Conservation (phyloP, 352 stramenopile species). For the Globisporangium nodosum region DNA sequence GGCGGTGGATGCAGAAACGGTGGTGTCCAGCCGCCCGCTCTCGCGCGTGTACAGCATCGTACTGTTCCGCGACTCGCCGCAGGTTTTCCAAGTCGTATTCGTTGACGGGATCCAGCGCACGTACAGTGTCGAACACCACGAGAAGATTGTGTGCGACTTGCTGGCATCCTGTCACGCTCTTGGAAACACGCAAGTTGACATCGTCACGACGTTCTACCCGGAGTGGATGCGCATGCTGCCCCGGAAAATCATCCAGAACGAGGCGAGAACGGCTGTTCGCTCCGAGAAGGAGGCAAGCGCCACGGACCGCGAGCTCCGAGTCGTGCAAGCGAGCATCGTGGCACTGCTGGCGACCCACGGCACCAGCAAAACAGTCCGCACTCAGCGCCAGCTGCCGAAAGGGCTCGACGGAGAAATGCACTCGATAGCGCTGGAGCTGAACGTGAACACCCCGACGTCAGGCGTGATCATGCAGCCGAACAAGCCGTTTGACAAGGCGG, state of each 20-base stretch:
- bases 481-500: conserved; percentile 72
- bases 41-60: conserved; percentile 65
- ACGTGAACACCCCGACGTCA: conserved; percentile 66
- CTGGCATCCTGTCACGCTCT: conserved; percentile 69
- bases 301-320: conserved; percentile 64
- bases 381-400: conserved; percentile 54
- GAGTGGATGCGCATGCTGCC: conserved; percentile 70
- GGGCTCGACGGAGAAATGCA: conserved; percentile 77
- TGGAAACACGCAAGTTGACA: conserved; percentile 61
- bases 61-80: conserved; percentile 49
- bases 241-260: conserved; percentile 61
- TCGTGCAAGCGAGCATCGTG: conserved; percentile 59
- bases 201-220: conserved; percentile 37
- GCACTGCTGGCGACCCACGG: conserved; percentile 52
- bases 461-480: conserved; percentile 71
- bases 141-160: conserved; percentile 75
- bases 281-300: conserved; percentile 34
- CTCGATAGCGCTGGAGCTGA: conserved; percentile 64
- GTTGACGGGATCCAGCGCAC: conserved; percentile 66
- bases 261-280: conserved; percentile 38
- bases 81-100: conserved; percentile 73
- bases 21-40: conserved; percentile 71
- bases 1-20: conserved; percentile 33
- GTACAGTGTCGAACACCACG: conserved; percentile 56
- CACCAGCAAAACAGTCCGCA: conserved; percentile 53